Base-by-base conservation (phyloP, 2,329 filamentous ascomycete genomes). In the Mollisia scopiformis region DNA sequence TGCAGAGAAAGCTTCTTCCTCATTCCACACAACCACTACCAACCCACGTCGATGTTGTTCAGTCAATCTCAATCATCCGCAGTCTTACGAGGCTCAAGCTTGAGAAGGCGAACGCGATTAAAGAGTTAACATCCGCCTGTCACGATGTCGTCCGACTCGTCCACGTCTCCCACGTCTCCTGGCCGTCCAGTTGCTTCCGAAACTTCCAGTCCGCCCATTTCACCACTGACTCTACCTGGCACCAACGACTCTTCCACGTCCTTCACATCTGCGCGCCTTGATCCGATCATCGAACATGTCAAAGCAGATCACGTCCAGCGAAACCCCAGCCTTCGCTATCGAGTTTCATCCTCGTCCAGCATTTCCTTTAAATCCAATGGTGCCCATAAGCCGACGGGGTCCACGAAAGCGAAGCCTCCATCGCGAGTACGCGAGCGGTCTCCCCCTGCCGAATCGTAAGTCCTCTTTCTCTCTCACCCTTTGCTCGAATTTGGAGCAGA, bases 371-470 rank as follows among this genome's bases (percentile, higher is more conserved):
- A 64, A 55, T 62, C 61, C 23, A 67, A 58, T 54, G 62, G 60
- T 28, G 39, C 43, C 30, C 31, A 31, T 37, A 59, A 63, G 58
- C 59, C 58, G 23, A 59, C 58, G 13, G 59, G 56, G 4, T 49
- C 49, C 41, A 35, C 35, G 28, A 69, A 63, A 56, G 47, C 59
- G 16, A 65, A 55, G 49, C 37, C 50, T 33, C n/a, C 52, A 23
- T 62, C 63, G 30, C 62, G 68, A 27, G 54, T 67, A 51, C 63
- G 74, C 66, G 71, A 73, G 56, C 69, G 71, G 23, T 77, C 72
- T 50, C 76, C 76, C 57, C 76, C 76, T 59, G 75, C 76, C 47
- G 67, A 72, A 55, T 60, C 69, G 74, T 75, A 68, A 73, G 74
- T 71, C 31, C 52, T n/a, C 14, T 58, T 53, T 28, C 47, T 54